These are phyloP conservation scores for Cyanidioschyzon merolae DNA, from an alignment of 23 red algal species.

Conservation along the genomic window DNA sequence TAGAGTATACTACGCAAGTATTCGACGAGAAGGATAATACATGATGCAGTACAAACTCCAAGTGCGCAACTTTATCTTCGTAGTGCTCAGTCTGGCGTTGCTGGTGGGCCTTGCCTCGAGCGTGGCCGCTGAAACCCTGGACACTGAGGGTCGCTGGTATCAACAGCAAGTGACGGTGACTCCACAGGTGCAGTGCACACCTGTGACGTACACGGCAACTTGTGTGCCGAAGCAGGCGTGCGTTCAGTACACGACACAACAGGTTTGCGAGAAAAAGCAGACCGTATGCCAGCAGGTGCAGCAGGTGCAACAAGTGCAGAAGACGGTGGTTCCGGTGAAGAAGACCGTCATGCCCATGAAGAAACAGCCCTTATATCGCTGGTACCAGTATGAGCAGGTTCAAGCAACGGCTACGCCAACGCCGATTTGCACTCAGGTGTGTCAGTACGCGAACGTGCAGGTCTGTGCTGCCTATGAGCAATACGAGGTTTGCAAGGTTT, in stretches of 20 bases:
- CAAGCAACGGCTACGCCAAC: background rate
- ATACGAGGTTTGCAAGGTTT: constrained; percentile 11
- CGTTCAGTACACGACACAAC: background rate
- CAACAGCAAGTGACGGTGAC: background rate
- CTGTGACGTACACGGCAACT: background rate
- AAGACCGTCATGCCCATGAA: background rate
- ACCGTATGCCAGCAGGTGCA: constrained; percentile 11
- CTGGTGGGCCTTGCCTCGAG: background rate
- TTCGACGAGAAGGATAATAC: background rate
- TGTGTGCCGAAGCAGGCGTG: background rate
- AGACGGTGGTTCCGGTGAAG: no score
- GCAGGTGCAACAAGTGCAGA: constrained; percentile 1
- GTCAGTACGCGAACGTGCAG: constrained; percentile 11
- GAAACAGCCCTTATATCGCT: background rate
- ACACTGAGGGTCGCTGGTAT: background rate
- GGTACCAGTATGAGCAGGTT: background rate
- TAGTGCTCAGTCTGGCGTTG: background rate
- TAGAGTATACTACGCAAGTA: background rate
- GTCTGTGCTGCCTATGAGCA: constrained; percentile 12
- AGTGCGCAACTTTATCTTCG: background rate
- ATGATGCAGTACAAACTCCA: background rate
- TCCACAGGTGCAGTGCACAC: constrained; percentile 1
- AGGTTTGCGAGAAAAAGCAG: constrained; percentile 8
- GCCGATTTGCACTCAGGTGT: background rate
- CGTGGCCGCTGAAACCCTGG: background rate